Conservation (phyloP, 352 stramenopile genomes). For the Phytophthora podocarpi region DNA sequence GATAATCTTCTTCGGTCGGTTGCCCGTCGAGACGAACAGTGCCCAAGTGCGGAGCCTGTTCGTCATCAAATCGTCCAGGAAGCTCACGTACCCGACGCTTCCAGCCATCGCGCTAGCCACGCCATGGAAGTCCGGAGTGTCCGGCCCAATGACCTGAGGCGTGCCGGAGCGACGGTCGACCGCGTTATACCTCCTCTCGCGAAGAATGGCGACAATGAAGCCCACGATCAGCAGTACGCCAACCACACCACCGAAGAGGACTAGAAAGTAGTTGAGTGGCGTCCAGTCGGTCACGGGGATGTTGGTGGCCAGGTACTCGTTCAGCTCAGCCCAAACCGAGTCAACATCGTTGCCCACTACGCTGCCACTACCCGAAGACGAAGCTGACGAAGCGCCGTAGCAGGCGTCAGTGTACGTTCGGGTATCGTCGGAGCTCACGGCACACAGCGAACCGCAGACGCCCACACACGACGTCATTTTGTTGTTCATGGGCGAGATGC, state of each 20-base stretch:
- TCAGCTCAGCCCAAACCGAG: slow-evolving; percentile 46
- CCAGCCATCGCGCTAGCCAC: slow-evolving; percentile 29
- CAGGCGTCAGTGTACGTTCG: slow-evolving; percentile 50
- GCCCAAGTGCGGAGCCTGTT: slow-evolving; percentile 48
- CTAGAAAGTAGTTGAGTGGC: slow-evolving; percentile 57
- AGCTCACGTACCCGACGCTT: slow-evolving; percentile 33
- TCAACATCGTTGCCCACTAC: slow-evolving; percentile 17
- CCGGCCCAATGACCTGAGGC: slow-evolving; percentile 26
- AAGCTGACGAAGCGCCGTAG: slow-evolving; percentile 31
- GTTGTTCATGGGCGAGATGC: slow-evolving; percentile 54
- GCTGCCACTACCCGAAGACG: slow-evolving; percentile 21
- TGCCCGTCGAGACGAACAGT: slow-evolving; percentile 42
- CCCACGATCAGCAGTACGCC: slow-evolving; percentile 45
- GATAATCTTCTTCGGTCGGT: slow-evolving; percentile 46
- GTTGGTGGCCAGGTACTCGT: slow-evolving; percentile 43
- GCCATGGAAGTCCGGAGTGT: slow-evolving; percentile 24
- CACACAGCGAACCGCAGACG: slow-evolving; percentile 57
- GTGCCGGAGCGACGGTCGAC: slow-evolving; percentile 26
- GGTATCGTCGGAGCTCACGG: slow-evolving; percentile 38
- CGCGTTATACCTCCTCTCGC: slow-evolving; percentile 32
- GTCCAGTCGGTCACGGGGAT: slow-evolving; percentile 47
- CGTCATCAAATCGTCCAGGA: slow-evolving; percentile 52
- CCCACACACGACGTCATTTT: slow-evolving; percentile 53
- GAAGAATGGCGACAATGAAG: slow-evolving; percentile 41
- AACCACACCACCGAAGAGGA: slow-evolving; percentile 45